These are phyloP conservation scores for Mycosphaerelloides madeirae DNA, from an alignment of 2,329 filamentous ascomycete genomes.

Conservation along the genomic window DNA sequence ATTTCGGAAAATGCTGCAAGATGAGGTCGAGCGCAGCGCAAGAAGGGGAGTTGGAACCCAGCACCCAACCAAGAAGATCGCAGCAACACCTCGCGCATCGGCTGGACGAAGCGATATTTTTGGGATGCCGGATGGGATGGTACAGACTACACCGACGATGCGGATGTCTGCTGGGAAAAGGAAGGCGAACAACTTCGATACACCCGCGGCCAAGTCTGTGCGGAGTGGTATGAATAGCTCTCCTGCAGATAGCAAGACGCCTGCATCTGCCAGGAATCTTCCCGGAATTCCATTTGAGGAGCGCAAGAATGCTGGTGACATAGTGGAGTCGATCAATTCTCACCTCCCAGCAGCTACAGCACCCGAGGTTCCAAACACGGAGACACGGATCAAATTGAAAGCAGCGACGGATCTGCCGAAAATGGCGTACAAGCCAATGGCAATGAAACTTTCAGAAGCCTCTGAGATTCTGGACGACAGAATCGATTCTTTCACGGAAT, in stretches of 20 bases:
- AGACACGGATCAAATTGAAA: conserved; percentile 76
- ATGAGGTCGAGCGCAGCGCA: conserved; percentile 72
- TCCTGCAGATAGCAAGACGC: conserved; percentile 42
- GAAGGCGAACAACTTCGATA: conserved; percentile 44
- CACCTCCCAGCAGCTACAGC: conserved; percentile 57
- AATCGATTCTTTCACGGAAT: conserved; percentile 80
- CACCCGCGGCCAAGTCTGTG: conserved; percentile 44
- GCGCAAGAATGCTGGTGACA: conserved; percentile 72
- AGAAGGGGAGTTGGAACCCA: conserved; percentile 55
- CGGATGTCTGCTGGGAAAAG: conserved; percentile 45
- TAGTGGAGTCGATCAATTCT: conserved; percentile 72
- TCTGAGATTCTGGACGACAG: conserved; percentile 92
- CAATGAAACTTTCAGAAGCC: conserved; percentile 88
- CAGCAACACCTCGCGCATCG: conserved; percentile 54
- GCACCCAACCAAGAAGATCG: conserved; percentile 58
- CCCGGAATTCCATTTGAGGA: conserved; percentile 56
- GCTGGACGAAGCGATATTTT: conserved; percentile 65
- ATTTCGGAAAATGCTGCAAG: conserved; percentile 83
- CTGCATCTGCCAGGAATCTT: conserved; percentile 14
- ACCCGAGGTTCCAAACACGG: conserved; percentile 54
- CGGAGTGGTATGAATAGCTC: conserved; percentile 43
- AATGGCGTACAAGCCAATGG: conserved; percentile 83
- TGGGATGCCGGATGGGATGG: conserved; percentile 53
- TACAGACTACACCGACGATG: conserved; percentile 41
- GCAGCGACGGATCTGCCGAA: conserved; percentile 87